These are phyloP conservation scores for Astragalus membranaceus DNA, from an alignment of 306 rosid genomes.

Conservation along the genomic window DNA sequence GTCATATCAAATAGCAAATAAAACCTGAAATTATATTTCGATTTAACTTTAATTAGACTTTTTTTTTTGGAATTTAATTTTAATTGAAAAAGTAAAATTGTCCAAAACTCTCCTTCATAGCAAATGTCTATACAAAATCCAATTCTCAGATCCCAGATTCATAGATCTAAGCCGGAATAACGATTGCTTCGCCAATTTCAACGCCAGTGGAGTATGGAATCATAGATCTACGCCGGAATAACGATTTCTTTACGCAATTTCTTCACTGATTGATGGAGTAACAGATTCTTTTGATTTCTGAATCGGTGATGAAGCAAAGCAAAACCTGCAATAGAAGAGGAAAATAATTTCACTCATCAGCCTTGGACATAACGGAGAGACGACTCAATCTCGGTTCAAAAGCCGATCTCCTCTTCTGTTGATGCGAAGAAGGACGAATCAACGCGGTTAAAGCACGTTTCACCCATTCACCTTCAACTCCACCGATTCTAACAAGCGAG, in stretches of 20 bases:
- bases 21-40: neutral
- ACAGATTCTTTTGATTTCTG: neutral
- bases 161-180: conserved; percentile 19
- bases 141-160: conserved; percentile 17
- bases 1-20: neutral
- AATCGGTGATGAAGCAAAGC: conserved; percentile 14
- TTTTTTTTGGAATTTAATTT: neutral
- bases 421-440: conserved; percentile 89
- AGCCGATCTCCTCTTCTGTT: conserved; percentile 55
- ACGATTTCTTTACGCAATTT: neutral
- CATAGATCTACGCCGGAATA: conserved; percentile 18
- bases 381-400: conserved; percentile 65
- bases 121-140: conserved; percentile 45
- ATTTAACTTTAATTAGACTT: neutral
- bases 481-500: conserved; percentile 75
- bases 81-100: neutral
- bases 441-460: conserved; percentile 73
- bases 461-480: conserved; percentile 93
- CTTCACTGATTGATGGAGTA: neutral
- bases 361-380: conserved; percentile 58
- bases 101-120: conserved; percentile 61
- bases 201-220: neutral
- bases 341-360: conserved; percentile 26
- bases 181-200: neutral
- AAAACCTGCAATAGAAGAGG: conserved; percentile 25